phyloP scores from a whole-genome alignment of 2,329 filamentous ascomycete species.

The Cordyceps sp. region DNA sequence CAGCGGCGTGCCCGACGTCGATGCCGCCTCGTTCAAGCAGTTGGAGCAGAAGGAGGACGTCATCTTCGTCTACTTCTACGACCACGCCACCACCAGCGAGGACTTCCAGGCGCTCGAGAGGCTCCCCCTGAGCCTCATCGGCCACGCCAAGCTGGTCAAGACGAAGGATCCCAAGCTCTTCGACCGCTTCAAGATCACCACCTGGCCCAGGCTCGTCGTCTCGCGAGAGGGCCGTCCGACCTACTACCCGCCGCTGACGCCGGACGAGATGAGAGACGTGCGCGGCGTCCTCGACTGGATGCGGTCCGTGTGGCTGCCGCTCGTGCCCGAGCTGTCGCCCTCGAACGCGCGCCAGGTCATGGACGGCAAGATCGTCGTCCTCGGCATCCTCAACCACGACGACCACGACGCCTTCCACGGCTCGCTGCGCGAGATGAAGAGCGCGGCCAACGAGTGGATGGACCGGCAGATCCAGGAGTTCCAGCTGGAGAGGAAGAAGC shows the following conservation, averaged over 20 bases:
- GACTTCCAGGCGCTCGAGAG: constrained; percentile 82
- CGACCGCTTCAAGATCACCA: constrained; percentile 84
- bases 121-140: constrained; percentile 73
- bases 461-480: constrained; percentile 87
- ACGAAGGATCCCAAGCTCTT: constrained; percentile 63
- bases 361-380: constrained; percentile 85
- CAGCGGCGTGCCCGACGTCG: constrained; percentile 64
- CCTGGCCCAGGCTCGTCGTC: constrained; percentile 86
- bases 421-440: constrained; percentile 83
- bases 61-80: constrained; percentile 95
- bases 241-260: constrained; percentile 77
- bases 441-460: constrained; percentile 93
- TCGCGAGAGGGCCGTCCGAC: constrained; percentile 76
- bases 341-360: constrained; percentile 89
- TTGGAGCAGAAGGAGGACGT: constrained; percentile 90
- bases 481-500: constrained; percentile 81
- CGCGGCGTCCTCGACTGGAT: constrained; percentile 74
- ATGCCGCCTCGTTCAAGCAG: constrained; percentile 57
- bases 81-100: constrained; percentile 82
- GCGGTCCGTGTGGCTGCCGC: constrained; percentile 88
- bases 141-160: constrained; percentile 84
- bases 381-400: constrained; percentile 71
- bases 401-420: constrained; percentile 62
- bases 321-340: constrained; percentile 84
- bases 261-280: constrained; percentile 82